Evolutionary conservation across 306 rosid genomes (phyloP).

Genomic region (Fragaria iinumae): DNA sequence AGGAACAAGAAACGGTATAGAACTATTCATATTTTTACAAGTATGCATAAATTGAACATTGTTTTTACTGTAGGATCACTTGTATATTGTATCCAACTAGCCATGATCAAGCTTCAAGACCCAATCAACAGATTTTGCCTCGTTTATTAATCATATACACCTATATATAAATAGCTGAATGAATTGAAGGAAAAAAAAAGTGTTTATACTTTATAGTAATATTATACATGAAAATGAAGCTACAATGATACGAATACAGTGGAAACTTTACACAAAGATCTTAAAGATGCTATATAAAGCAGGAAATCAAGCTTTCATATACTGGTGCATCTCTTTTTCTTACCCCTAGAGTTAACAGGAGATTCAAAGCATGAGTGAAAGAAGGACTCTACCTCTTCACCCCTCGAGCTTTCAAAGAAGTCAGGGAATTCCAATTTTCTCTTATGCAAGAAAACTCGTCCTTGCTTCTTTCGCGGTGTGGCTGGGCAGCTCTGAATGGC

Average conservation of each 20-base stretch:
- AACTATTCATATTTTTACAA: background rate
- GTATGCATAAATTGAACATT: background rate
- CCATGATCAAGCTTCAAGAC: background rate
- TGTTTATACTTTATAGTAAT: background rate
- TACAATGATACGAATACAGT: background rate
- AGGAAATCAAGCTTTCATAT: constrained; percentile 25
- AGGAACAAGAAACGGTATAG: background rate
- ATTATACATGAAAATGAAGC: background rate
- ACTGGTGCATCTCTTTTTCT: constrained; percentile 38
- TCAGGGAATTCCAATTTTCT: constrained; percentile 36
- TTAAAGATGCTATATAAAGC: background rate
- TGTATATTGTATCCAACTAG: background rate
- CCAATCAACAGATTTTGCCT: background rate
- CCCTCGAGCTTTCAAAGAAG: constrained; percentile 30
- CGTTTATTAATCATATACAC: background rate
- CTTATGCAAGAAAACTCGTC: constrained; percentile 10
- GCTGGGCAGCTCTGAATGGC: constrained; percentile 40
- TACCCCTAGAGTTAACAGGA: constrained; percentile 23
- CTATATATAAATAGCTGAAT: background rate
- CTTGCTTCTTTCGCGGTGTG: constrained; percentile 44
- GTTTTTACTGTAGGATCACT: background rate
- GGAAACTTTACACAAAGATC: background rate
- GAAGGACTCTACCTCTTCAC: constrained; percentile 54
- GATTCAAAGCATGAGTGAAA: constrained; percentile 38
- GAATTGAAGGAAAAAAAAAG: background rate